A percentile compares a stretch with the other conserved stretches of the same genome.
phyloP scores from a whole-genome alignment of 140 eudicot species.

The Flaveria floridana region DNA sequence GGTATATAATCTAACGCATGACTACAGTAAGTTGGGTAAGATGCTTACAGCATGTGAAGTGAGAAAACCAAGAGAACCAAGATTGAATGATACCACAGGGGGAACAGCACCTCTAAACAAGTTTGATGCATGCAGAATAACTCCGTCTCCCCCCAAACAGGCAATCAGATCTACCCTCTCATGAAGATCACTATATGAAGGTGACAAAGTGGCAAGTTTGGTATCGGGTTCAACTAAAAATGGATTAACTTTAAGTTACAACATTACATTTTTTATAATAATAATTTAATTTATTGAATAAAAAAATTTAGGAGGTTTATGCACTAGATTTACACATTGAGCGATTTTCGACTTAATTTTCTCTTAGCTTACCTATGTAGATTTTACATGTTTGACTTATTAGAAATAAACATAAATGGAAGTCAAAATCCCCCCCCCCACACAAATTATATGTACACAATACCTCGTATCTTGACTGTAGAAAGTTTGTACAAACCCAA shows the following conservation, averaged over 20 bases:
- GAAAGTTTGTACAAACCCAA: conserved; percentile 97
- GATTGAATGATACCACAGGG: conserved; percentile 95
- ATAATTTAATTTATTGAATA: not conserved
- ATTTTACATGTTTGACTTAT: conserved; percentile 6
- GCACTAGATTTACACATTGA: not conserved
- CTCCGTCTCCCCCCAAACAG: conserved; percentile 98
- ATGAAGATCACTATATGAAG: conserved; percentile 77
- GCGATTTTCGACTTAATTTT: not conserved
- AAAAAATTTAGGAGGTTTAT: conserved; percentile 1
- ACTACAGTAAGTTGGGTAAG: conserved; percentile 26
- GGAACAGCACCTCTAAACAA: conserved; percentile 96
- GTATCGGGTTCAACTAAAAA: not conserved
- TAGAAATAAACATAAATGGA: not conserved
- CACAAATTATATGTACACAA: conserved; percentile 10
- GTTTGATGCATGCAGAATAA: conserved; percentile 95
- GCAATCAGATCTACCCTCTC: conserved; percentile 96
- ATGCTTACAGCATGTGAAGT: conserved; percentile 79
- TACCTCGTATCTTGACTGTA: conserved; percentile 98
- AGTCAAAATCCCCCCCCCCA: not conserved
- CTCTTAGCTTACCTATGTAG: not conserved
- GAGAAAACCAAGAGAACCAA: conserved; percentile 99
- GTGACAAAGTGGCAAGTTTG: conserved; percentile 10
- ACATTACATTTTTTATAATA: not conserved
- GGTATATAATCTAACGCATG: not conserved
- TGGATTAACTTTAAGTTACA: not conserved